These are phyloP conservation scores for Colletotrichum nymphaeae DNA, from an alignment of 2,329 filamentous ascomycete species.

Conservation along the genomic window DNA sequence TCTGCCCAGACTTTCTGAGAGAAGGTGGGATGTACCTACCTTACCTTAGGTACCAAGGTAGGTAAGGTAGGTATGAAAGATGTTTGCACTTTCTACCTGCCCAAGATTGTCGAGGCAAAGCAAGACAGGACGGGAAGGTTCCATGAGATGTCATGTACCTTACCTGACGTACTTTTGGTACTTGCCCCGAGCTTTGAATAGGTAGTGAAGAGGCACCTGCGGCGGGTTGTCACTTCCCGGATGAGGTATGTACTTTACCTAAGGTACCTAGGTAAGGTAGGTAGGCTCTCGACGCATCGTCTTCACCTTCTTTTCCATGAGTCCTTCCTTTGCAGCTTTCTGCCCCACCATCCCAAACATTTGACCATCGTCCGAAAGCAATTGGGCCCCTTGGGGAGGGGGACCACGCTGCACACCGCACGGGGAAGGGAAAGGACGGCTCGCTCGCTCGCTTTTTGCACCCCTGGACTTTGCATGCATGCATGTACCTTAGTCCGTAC, in stretches of 20 bases:
- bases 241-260: not conserved
- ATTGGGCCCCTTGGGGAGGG: not conserved
- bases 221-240: not conserved
- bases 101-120: not conserved
- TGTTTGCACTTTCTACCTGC: not conserved
- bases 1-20: not conserved
- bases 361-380: conserved; percentile 25
- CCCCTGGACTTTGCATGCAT: conserved; percentile 3
- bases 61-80: not conserved
- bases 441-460: not conserved
- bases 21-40: not conserved
- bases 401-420: too few relatives aligned
- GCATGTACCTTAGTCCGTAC: conserved; percentile 1
- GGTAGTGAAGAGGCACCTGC: not conserved
- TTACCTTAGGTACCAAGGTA: too few relatives aligned
- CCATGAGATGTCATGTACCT: not conserved
- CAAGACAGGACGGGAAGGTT: not conserved
- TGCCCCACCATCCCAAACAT: conserved; percentile 21
- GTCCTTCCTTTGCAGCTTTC: not conserved
- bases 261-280: too few relatives aligned
- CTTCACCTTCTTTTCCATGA: not conserved
- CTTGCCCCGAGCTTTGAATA: not conserved
- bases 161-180: not conserved
- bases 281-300: too few relatives aligned
- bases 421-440: not conserved